Evolutionary conservation across 2,329 filamentous ascomycete genomes (phyloP), one percentile per base, ranked within the genome.

Genomic region (Aureobasidium vineae): DNA sequence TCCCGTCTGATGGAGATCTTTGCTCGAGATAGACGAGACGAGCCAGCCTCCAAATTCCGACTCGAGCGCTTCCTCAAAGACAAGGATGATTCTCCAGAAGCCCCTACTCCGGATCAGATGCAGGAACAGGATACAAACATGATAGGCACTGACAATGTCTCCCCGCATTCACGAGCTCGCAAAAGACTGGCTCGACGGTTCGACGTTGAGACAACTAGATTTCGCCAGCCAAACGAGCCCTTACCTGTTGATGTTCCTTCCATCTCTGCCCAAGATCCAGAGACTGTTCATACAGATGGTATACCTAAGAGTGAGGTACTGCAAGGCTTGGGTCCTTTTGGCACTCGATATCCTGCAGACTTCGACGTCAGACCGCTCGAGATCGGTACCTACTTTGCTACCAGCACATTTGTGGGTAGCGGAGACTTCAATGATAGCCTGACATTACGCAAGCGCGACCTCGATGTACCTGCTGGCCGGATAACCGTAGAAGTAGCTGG

Each of bases 391-490:
- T 86, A 81, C 70, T 87, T 87, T 68, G 82, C 85, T 68, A 74
- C 80, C 50, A 79, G 77, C 53, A 86, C 84, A 5, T 84, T 88
- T 67, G 77, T 88, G 66, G 85, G 86, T 33, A 84, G 84, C 69
- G 84, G 83, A 3, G 81, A 83, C 31, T 80, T 88, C 54, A 72
- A 75, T 19, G 78, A 77, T 41, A 80, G 80, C 41, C 69, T 87
- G 5, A 69, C 75, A 13, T 21, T 83, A 13, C 59, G 65, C 23
- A 70, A 73, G 7, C 75, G 81, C 47, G 33, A 77, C 87, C 45
- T 83, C 85, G 2, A 76, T 86, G 13, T 89, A 88, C 71, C 73
- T 85, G 1, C 76, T 89, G 54, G 80, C 81, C 23, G 68, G 80
- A 73, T 77, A 61, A 71, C 71, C 6, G 74, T 86, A 23, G 69